Conservation (phyloP, 2,329 filamentous ascomycete species). For the Escovopsis sp. region DNA sequence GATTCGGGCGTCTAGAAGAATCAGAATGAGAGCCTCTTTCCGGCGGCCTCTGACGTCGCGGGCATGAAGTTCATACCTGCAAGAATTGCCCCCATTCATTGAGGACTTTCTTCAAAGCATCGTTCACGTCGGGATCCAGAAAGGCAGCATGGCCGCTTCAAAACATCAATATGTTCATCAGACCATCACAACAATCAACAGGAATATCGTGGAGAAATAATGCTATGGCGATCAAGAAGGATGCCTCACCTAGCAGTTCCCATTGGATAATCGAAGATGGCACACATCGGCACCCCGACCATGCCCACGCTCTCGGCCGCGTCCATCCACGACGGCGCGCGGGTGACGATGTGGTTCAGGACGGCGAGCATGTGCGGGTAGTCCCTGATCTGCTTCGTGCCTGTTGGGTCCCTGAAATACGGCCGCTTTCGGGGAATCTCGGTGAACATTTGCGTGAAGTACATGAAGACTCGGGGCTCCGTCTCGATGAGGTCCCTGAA, state of each 20-base stretch:
- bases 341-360: conserved; percentile 42
- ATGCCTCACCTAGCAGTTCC: conserved; percentile 30
- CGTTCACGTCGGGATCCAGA: conserved; percentile 38
- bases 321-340: conserved; percentile 37
- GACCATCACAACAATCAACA: neutral
- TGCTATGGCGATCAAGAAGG: too few species aligned
- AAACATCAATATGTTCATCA: neutral
- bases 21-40: neutral
- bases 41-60: neutral
- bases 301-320: conserved; percentile 34
- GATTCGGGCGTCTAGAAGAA: conserved; percentile 35
- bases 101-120: conserved; percentile 35
- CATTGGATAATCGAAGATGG: conserved; percentile 41
- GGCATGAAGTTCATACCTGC: conserved; percentile 18
- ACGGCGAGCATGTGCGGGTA: conserved; percentile 51
- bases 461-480: conserved; percentile 49
- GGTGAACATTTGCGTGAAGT: conserved; percentile 51
- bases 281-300: conserved; percentile 38
- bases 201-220: neutral
- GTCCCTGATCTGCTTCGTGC: conserved; percentile 45
- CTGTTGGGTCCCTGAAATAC: conserved; percentile 46
- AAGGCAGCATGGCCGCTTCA: conserved; percentile 35
- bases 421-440: conserved; percentile 29
- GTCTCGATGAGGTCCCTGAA: conserved; percentile 52
- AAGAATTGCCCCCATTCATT: conserved; percentile 43